Evolutionary conservation across 2,329 filamentous ascomycete genomes (phyloP).

Genomic region (Neofusicoccum kwambonambiense): DNA sequence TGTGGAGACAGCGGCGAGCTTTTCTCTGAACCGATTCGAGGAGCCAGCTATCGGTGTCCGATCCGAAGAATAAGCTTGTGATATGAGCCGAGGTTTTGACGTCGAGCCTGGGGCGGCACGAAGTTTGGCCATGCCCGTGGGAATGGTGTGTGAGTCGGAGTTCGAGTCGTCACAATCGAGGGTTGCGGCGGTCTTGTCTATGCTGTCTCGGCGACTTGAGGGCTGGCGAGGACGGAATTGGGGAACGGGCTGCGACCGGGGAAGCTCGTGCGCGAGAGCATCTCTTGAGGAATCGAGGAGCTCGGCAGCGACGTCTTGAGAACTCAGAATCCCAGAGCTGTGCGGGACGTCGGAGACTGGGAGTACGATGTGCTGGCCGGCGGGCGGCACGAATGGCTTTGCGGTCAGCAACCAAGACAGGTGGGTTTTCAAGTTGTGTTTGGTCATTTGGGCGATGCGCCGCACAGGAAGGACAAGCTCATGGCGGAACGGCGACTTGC

Average conservation of each 20-base stretch:
- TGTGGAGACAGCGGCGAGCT: conserved; percentile 6
- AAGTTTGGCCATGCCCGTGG: conserved; percentile 44
- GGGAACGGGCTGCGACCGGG: conserved; percentile 23
- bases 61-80: conserved; percentile 21
- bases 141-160: not conserved
- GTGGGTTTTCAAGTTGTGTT: conserved; percentile 49
- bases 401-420: conserved; percentile 48
- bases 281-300: conserved; percentile 14
- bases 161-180: not conserved
- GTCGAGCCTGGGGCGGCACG: conserved; percentile 43
- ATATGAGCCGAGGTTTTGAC: conserved; percentile 37
- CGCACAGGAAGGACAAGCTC: not conserved
- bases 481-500: not conserved
- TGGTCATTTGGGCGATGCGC: conserved; percentile 40
- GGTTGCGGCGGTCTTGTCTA: not conserved
- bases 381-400: conserved; percentile 46
- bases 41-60: not conserved
- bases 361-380: not conserved
- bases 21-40: not conserved
- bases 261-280: conserved; percentile 24
- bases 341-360: not conserved
- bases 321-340: conserved; percentile 29
- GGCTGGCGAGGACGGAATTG: conserved; percentile 24
- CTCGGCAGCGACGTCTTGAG: conserved; percentile 21
- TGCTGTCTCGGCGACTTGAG: conserved; percentile 19